These are phyloP conservation scores for Avena sativa DNA, from an alignment of 176 grass and related monocot genomes.

Conservation along the genomic window DNA sequence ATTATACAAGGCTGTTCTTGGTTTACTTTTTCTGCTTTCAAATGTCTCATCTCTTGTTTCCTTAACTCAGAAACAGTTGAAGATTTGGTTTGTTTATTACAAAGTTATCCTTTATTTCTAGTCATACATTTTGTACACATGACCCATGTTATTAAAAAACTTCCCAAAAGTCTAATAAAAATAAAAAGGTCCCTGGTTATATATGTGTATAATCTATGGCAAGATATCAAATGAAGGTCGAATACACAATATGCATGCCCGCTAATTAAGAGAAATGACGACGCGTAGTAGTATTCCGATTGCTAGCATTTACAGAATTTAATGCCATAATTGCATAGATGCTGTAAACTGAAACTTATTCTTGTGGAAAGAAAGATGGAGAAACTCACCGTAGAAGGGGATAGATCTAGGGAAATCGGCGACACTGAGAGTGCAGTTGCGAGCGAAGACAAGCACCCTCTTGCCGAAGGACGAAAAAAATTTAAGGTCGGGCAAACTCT, in stretches of 20 bases:
- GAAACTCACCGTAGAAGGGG: background rate
- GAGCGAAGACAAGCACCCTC: background rate
- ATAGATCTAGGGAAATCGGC: background rate
- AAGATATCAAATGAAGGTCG: background rate
- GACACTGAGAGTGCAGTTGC: slow-evolving; percentile 17
- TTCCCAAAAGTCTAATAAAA: background rate
- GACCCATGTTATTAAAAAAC: background rate
- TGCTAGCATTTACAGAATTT: background rate
- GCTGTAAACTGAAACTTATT: background rate
- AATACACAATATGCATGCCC: background rate
- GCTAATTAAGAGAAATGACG: background rate
- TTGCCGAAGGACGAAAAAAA: background rate
- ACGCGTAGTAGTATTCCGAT: background rate
- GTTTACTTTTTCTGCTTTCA: background rate
- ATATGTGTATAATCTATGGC: background rate
- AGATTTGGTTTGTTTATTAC: background rate
- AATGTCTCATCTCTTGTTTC: background rate
- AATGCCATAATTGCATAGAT: background rate
- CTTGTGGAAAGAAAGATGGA: background rate
- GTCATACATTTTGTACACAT: background rate
- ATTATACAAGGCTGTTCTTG: background rate
- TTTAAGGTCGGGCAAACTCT: too few species aligned
- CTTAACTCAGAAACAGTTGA: background rate
- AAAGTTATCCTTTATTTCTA: background rate
- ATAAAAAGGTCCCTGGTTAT: background rate